phyloP scores from a whole-genome alignment of 2,329 filamentous ascomycete genomes.

The Colletotrichum melonis region DNA sequence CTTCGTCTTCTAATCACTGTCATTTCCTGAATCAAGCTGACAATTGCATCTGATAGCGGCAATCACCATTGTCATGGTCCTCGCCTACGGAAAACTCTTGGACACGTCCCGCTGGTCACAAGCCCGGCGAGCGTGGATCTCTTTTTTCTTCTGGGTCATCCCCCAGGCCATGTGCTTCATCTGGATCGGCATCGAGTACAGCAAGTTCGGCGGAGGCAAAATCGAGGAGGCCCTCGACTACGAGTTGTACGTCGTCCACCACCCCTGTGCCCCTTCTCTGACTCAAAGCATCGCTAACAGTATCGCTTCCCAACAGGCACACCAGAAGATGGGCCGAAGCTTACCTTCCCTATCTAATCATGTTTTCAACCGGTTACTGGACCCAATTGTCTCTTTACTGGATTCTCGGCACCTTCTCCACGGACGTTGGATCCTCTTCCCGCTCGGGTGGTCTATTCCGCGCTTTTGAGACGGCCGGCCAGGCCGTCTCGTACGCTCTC shows the following conservation, averaged over 20 bases:
- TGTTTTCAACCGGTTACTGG: slow-evolving; percentile 23
- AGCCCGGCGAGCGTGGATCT: slow-evolving; percentile 17
- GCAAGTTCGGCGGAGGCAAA: slow-evolving; percentile 13
- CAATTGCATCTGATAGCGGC: neutral
- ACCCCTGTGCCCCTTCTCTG: neutral
- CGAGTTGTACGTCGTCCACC: neutral
- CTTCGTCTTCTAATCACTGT: too few species aligned
- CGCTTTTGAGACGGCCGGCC: slow-evolving; percentile 43
- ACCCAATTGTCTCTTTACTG: slow-evolving; percentile 45
- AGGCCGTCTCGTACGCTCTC: slow-evolving; percentile 44
- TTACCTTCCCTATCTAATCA: slow-evolving; percentile 22
- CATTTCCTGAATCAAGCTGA: too few species aligned
- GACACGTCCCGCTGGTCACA: slow-evolving; percentile 22
- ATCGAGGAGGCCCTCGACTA: slow-evolving; percentile 9
- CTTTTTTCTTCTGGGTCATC: slow-evolving; percentile 9
- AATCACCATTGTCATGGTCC: slow-evolving; percentile 15
- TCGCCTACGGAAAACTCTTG: slow-evolving; percentile 11
- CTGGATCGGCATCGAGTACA: slow-evolving; percentile 29
- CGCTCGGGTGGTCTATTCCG: slow-evolving; percentile 44
- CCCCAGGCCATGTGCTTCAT: slow-evolving; percentile 21
- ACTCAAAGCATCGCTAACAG: neutral
- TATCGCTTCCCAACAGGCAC: neutral
- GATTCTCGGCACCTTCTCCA: slow-evolving; percentile 49
- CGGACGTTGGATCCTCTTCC: slow-evolving; percentile 45
- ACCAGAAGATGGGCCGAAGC: slow-evolving; percentile 24